Evolutionary conservation across 176 grass and related monocot species (phyloP), one percentile per base, ranked within the genome.

Genomic region (Cenchrus fungigraminus): DNA sequence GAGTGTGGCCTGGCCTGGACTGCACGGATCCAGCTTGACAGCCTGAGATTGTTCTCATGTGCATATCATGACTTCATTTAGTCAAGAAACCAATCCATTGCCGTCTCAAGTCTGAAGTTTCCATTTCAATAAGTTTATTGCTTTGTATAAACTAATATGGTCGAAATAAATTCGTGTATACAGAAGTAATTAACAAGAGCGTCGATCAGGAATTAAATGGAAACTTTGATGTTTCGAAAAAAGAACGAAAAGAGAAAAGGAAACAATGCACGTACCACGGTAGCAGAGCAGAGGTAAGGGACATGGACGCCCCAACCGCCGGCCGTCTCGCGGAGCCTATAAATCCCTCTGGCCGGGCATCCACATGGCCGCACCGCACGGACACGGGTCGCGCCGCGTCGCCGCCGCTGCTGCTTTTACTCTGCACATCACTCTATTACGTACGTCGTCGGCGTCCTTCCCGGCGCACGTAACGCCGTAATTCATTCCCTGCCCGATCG

Each of bases 311-410:
- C 68, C 12, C 34, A 89, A 74, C 76, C 47, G 76, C 9, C 69
- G 61, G 76, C 9, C 69, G 61, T 0, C 44, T 3, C 1, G 10
- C 29, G 12, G 12, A 16, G 61, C 70, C 83, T 89, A 89, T 89
- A 89, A 90, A 90, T 82, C 65, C 55, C 20, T 7, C 6, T 22
- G 9, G 53, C 47, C 71, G 72, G 65, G 53, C 44, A 5, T 63
- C 81, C 80, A 83, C 69, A 83, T 71, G 80, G 67, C 53, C 80
- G 54, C 80, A 71, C 53, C 53, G 53, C 40, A 40, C 14, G 44
- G 53, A 71, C 80, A 82, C 80, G 67, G 37, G 80, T 72, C 40
- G 54, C 28, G 25, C 68, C 4, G 11, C 37, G 37, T 40, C 37
- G 37, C 37, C 37, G 37, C 44, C 37, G 37, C 44, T 12, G 22